phyloP scores from a whole-genome alignment of 345 rosid genomes.

The Cardamine resedifolia region DNA sequence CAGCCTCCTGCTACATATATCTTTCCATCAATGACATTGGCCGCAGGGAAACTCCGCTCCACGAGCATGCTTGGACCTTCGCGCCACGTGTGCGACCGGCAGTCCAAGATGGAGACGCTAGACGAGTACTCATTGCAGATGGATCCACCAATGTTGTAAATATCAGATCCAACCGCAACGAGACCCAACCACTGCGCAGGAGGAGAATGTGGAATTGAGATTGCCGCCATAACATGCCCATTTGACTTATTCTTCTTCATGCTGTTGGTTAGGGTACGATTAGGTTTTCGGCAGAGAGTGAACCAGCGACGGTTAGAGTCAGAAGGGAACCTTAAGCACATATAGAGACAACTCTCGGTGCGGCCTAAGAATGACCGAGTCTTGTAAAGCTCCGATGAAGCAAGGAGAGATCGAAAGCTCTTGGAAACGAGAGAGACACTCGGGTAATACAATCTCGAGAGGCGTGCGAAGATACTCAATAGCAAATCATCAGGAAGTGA shows the following conservation, averaged over 20 bases:
- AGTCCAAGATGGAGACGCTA: slow-evolving; percentile 56
- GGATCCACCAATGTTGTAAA: slow-evolving; percentile 64
- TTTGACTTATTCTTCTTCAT: not conserved
- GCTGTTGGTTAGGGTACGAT: slow-evolving; percentile 18
- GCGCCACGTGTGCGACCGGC: slow-evolving; percentile 58
- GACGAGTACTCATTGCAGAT: slow-evolving; percentile 44
- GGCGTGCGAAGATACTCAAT: slow-evolving; percentile 22
- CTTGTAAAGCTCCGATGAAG: slow-evolving; percentile 52
- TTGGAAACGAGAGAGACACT: slow-evolving; percentile 57
- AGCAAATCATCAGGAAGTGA: slow-evolving; percentile 3
- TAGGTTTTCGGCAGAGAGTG: not conserved
- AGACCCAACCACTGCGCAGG: slow-evolving; percentile 41
- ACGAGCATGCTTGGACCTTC: slow-evolving; percentile 49
- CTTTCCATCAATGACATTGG: slow-evolving; percentile 47
- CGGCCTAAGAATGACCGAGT: slow-evolving; percentile 37
- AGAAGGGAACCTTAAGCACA: slow-evolving; percentile 45
- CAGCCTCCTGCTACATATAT: slow-evolving; percentile 63
- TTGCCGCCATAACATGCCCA: not conserved
- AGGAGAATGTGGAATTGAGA: slow-evolving; percentile 25
- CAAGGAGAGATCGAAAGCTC: slow-evolving; percentile 47
- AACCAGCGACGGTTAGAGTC: not conserved
- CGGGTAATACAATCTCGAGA: slow-evolving; percentile 55
- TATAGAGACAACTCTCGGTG: slow-evolving; percentile 33
- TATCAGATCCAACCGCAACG: slow-evolving; percentile 46
- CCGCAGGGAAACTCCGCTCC: slow-evolving; percentile 46